Evolutionary conservation across 306 rosid species (phyloP), one percentile per base, ranked within the genome.

Genomic region (Citrullus mucosospermus): DNA sequence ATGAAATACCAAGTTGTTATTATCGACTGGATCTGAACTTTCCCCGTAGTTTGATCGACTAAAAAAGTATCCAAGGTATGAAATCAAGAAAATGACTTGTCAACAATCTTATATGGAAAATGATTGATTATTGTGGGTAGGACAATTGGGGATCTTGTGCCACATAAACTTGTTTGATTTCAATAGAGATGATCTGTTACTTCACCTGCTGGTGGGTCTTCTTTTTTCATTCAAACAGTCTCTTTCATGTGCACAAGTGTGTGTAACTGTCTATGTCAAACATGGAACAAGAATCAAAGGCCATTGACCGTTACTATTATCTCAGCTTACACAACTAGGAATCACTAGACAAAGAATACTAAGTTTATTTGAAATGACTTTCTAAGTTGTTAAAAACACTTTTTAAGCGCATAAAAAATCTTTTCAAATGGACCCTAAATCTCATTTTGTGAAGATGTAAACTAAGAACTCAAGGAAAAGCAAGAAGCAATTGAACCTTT

Each of bases 161-260:
- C 82, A 22, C 62, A 82, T 78, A 51, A 86, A 85, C 82, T 82
- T 82, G 68, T 78, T 84, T 85, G 82, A 81, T 86, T 83, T 58
- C 81, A 88, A 81, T 83, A 84, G 86, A 75, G 97, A 93, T 83
- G 83, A 92, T 87, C 92, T 79, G 83, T 85, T 87, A 53, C 84
- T 87, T 76, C 84, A 90, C 90, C 96, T 88, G 83, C 89, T 79
- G 83, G 90, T 91, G 93, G 98, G 96, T 88, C 97, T 88, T 81
- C 80, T 82, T 80, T 76, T 72, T 34, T 30, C 46, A 51, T 14
- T 73, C 6, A 51, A 51, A 51, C 61, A 16, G 4, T n/a, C 38
- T 2, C 8, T 51, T 53, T 22, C 4, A 30, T 73, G 78, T 34
- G 68, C 82, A 82, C 81, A 79, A 76, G 80, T 84, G 76, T 78